Evolutionary conservation across 768 basidiomycete genomes (phyloP), one percentile per base, ranked within the genome.

Genomic region (Gloeopeniophorella convolvens): DNA sequence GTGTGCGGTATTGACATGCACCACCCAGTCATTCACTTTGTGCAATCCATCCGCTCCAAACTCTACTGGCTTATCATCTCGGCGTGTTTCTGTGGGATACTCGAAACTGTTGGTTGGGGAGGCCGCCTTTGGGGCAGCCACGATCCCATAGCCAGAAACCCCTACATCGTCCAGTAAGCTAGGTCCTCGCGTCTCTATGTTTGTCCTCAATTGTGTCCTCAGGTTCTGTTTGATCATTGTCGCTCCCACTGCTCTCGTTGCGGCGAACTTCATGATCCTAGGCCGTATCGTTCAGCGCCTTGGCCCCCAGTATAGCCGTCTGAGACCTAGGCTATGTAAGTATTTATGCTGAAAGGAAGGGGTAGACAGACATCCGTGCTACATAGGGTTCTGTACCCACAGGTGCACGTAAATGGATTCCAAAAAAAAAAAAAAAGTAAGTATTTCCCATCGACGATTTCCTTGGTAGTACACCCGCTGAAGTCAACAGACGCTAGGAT

Each of bases 191-290:
- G 12, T 12, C 28, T 30, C n/a, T n/a, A n/a, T 4, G 21, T 5
- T 36, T n/a, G n/a, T n/a, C n/a, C n/a, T n/a, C n/a, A n/a, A n/a
- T n/a, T n/a, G n/a, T n/a, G n/a, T n/a, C n/a, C n/a, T n/a, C n/a
- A 56, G 57, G 16, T 43, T 39, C 12, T 24, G 48, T 20, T 21
- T 20, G 9, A 46, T 56, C 4, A 28, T 56, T 18, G 15, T 58
- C 13, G 57, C 54, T 9, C 57, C 57, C 18, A 58, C 54, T 12
- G 42, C 57, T 10, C 42, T 58, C 11, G 45, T 58, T 21, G 57
- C 54, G 8, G 57, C 54, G 8, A 56, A 58, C 36, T 58, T 58
- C 20, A 32, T 58, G 18, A 33, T 58, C 4, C 24, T 58, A 3
- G 57, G 57, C 11, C 54, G 49, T 26, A 48, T 56, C 27, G 51